Base-by-base conservation (phyloP, 768 basidiomycete genomes). In the Xerocomus brunneocitrinus region DNA sequence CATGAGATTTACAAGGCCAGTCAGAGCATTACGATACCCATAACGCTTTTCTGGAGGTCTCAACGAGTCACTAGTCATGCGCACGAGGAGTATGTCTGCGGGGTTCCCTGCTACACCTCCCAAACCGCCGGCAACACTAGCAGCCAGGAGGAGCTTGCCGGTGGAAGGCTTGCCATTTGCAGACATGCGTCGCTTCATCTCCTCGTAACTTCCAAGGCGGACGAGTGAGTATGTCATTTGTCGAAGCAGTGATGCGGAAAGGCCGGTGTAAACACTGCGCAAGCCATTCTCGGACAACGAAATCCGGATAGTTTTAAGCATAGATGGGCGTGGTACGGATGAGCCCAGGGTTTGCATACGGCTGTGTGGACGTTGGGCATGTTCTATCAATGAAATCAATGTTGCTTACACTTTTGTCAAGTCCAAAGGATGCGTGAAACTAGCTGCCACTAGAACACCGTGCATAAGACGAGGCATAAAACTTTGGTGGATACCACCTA, bases 211-310 rank as follows among this genome's bases (percentile, higher is more conserved):
- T 24, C 91, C 91, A 30, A 94, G 72, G 31, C 92, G 83, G 49
- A 91, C 89, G 43, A 94, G 81, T 0, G 90, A 90, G 63, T 95
- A 95, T 9, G 90, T 85, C 91, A 94, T 92, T 71, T 95, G 92
- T 48, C 92, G 80, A 68, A 93, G 75, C 24, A 92, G 69, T 3
- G 91, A 90, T 5, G 91, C 91, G 5, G 85, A 83, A 32, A 93
- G 77, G 24, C 92, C 92, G 10, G 86, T 83, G 61, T 89, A 93
- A 25, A 94, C 70, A 56, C 89, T 88, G 52, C 78, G 77, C 57
- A 91, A 64, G 57, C 92, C 91, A 19, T 82, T 81, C 57, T 83
- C 75, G 14, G 76, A 70, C 32, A 94, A 71, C 14, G 91, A 87
- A 51, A 72, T 72, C 43, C 79, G 79, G 43, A 94, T 74, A 22